Evolutionary conservation across 2,329 filamentous ascomycete species (phyloP).

Genomic region (Cordyceps farinosa): DNA sequence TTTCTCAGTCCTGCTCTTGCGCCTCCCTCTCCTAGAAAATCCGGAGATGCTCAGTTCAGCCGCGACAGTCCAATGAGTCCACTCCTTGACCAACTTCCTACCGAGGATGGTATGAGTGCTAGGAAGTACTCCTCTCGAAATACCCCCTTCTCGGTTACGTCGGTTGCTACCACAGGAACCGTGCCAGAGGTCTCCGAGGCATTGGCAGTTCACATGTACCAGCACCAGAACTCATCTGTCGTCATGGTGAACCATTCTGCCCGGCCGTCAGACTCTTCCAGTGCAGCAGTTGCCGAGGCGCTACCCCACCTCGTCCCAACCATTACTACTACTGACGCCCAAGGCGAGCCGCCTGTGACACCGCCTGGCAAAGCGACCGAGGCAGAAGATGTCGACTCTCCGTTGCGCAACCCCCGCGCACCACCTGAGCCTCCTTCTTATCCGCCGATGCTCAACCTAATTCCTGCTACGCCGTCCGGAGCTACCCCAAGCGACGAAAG

Average conservation of each 20-base stretch:
- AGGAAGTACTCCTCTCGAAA: conserved; percentile 53
- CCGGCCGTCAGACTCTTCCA: conserved; percentile 46
- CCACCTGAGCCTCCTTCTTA: conserved; percentile 50
- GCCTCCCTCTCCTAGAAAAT: background rate
- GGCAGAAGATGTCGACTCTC: conserved; percentile 56
- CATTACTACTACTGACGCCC: conserved; percentile 38
- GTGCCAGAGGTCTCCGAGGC: conserved; percentile 62
- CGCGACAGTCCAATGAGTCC: conserved; percentile 27
- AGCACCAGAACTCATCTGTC: conserved; percentile 62
- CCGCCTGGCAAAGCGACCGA: conserved; percentile 49
- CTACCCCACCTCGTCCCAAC: conserved; percentile 30
- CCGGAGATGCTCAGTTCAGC: background rate
- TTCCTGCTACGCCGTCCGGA: conserved; percentile 60
- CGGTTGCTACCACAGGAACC: conserved; percentile 60
- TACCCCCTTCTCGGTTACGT: conserved; percentile 60
- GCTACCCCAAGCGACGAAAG: conserved; percentile 53
- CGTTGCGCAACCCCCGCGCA: conserved; percentile 58
- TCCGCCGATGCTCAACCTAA: conserved; percentile 52
- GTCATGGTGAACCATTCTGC: conserved; percentile 56
- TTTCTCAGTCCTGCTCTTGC: background rate
- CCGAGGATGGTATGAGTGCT: conserved; percentile 52
- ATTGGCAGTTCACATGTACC: conserved; percentile 57
- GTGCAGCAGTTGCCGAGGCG: conserved; percentile 26
- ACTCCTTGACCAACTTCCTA: conserved; percentile 41
- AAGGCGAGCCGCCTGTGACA: conserved; percentile 43